Evolutionary conservation across 148 eudicot genomes (phyloP), one percentile per base, ranked within the genome.

Genomic region (Vaccinium myrtillus): DNA sequence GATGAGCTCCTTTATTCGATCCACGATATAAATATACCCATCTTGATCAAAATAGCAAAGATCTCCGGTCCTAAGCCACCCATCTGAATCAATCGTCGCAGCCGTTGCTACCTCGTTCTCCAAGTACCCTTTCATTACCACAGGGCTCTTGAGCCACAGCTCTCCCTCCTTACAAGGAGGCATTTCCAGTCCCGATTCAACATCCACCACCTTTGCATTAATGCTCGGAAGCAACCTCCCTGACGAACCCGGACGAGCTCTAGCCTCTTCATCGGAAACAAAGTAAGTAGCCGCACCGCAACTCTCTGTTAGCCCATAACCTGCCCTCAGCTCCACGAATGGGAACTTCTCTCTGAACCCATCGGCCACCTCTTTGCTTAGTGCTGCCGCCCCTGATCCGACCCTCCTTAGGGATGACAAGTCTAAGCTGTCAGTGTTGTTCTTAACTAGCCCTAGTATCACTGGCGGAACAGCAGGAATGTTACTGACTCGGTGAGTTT

Each of bases 391-490:
- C 70, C 93, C 93, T 19, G 93, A 85, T 1, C 88, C 86, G 27
- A 90, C 83, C 79, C 90, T 81, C 79, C 90, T 74, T 80, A 91
- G 67, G 0, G 93, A 89, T 6, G 89, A 79, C 78, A 91, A 87
- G 81, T 89, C 89, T 55, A 77, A 82, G 18, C 86, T 78, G 39
- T 61, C 73, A 19, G 23, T 55, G 32, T 48, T 58, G 53, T 84
- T 19, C 83, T 89, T 91, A n/a, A 91, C 87, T 65, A 91, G 79
- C 6, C 82, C 85, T 2, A 91, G 89, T 43, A 91, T 84, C 58
- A 91, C 89, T 1, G 91, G 93, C 18, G 93, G 93, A 75, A 91
- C 93, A 7, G 91, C 91, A 5, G 91, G 87, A 59, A 89, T 56
- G 86, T 91, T 88, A 58, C 55, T 90, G 53, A 91, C 82, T 69